These are phyloP conservation scores for Tolypocladium album DNA, from an alignment of 2,329 filamentous ascomycete genomes.

Conservation along the genomic window DNA sequence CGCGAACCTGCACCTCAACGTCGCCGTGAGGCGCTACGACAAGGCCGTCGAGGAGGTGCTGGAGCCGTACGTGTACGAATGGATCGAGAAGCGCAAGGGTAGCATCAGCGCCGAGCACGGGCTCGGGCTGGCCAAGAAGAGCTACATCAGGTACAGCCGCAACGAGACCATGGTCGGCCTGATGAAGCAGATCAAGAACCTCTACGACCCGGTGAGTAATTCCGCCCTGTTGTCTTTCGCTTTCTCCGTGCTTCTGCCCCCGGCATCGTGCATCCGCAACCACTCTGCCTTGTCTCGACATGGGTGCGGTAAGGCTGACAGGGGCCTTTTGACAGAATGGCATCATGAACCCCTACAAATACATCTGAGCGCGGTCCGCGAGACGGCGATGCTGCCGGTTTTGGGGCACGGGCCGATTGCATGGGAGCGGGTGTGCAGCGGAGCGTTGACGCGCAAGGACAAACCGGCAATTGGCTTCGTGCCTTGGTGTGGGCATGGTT, in stretches of 20 bases:
- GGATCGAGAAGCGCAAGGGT: constrained; percentile 78
- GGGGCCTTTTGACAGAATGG: constrained; percentile 54
- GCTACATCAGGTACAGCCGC: constrained; percentile 86
- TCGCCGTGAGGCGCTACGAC: constrained; percentile 73
- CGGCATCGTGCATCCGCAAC: neutral
- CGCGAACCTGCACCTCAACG: constrained; percentile 87
- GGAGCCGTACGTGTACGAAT: constrained; percentile 96
- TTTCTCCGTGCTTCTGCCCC: neutral
- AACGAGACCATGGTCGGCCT: constrained; percentile 76
- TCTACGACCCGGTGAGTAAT: constrained; percentile 81
- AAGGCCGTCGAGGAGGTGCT: constrained; percentile 76
- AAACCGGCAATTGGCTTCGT: neutral
- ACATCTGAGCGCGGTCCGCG: constrained; percentile 43
- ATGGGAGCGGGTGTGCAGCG: neutral
- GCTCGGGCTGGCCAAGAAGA: constrained; percentile 88
- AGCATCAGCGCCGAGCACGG: constrained; percentile 98
- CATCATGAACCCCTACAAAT: constrained; percentile 99
- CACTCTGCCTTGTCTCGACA: neutral
- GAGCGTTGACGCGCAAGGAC: neutral
- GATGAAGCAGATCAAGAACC: constrained; percentile 90
- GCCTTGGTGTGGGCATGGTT: neutral
- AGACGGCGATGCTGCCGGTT: neutral
- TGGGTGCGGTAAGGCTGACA: constrained; percentile 13
- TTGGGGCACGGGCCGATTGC: neutral
- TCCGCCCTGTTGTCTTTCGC: constrained; percentile 1